Conservation (phyloP, 306 rosid species). For the Amphicarpaea edgeworthii region DNA sequence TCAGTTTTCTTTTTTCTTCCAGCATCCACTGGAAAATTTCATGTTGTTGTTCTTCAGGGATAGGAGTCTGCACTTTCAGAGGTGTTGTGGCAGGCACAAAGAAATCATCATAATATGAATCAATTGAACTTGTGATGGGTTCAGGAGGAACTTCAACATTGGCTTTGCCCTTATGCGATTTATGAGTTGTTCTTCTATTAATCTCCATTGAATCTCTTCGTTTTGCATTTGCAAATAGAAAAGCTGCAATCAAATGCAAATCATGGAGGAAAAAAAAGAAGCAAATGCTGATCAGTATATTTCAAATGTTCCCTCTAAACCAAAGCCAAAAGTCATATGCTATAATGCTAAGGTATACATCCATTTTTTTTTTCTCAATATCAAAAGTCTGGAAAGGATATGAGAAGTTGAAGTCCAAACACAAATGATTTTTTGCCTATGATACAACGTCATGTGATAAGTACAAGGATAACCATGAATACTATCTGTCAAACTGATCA, state of each 20-base stretch:
- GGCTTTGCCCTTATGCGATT: conserved; percentile 49
- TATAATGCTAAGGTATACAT: conserved; percentile 2
- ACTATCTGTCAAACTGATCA: background rate
- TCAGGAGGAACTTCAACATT: conserved; percentile 54
- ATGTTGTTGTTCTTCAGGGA: conserved; percentile 64
- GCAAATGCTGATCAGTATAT: conserved; percentile 28
- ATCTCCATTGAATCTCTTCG: conserved; percentile 53
- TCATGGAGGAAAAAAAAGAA: conserved; percentile 26
- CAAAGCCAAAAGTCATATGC: conserved; percentile 6
- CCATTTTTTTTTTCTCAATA: background rate
- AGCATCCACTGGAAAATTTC: conserved; percentile 65
- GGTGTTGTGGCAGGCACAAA: conserved; percentile 48
- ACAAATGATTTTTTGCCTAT: background rate
- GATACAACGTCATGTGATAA: background rate
- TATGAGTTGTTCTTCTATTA: conserved; percentile 50
- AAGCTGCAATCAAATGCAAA: conserved; percentile 63
- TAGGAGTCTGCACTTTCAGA: conserved; percentile 42
- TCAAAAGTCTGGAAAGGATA: background rate
- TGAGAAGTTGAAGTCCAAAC: background rate
- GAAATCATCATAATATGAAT: conserved; percentile 51
- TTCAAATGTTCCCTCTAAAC: conserved; percentile 28
- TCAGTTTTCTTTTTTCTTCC: conserved; percentile 67
- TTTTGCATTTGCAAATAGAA: conserved; percentile 65
- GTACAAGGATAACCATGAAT: background rate
- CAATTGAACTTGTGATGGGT: conserved; percentile 42